Evolutionary conservation across 768 basidiomycete species (phyloP).

Genomic region (Boletus sensibilis): DNA sequence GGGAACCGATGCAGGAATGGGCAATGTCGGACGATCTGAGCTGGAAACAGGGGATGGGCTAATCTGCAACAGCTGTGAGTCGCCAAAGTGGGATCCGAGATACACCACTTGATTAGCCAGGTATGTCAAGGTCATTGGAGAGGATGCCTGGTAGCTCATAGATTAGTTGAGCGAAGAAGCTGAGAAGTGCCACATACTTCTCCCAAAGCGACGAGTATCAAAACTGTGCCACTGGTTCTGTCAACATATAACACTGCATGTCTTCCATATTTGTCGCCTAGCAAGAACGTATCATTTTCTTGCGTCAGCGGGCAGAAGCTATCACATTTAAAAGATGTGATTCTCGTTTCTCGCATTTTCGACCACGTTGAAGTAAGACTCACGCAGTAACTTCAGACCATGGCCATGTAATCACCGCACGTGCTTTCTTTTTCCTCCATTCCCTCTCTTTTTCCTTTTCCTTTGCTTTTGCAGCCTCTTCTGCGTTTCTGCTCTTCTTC

Average conservation of each 20-base stretch:
- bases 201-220: slow-evolving; percentile 66
- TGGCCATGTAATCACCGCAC: slow-evolving; percentile 65
- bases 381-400: slow-evolving; percentile 74
- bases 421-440: slow-evolving; percentile 51
- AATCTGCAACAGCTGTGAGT: slow-evolving; percentile 75
- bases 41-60: slow-evolving; percentile 42
- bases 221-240: slow-evolving; percentile 33
- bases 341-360: not conserved
- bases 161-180: slow-evolving; percentile 6
- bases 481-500: slow-evolving; percentile 45
- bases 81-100: slow-evolving; percentile 78
- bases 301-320: slow-evolving; percentile 56
- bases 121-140: slow-evolving; percentile 69
- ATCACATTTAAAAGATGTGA: slow-evolving; percentile 1
- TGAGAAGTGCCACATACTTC: slow-evolving; percentile 45
- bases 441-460: slow-evolving; percentile 60
- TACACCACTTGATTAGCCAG: slow-evolving; percentile 69
- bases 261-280: slow-evolving; percentile 72
- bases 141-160: slow-evolving; percentile 51
- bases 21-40: slow-evolving; percentile 44
- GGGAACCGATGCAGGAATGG: slow-evolving; percentile 49
- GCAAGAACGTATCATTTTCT: slow-evolving; percentile 47
- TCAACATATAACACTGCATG: slow-evolving; percentile 64
- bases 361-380: slow-evolving; percentile 22
- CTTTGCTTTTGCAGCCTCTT: slow-evolving; percentile 45